A percentile compares a stretch with the other conserved stretches of the same genome.
Evolutionary conservation across 2,329 filamentous ascomycete species (phyloP).

Genomic region (Calonectria crousiana): DNA sequence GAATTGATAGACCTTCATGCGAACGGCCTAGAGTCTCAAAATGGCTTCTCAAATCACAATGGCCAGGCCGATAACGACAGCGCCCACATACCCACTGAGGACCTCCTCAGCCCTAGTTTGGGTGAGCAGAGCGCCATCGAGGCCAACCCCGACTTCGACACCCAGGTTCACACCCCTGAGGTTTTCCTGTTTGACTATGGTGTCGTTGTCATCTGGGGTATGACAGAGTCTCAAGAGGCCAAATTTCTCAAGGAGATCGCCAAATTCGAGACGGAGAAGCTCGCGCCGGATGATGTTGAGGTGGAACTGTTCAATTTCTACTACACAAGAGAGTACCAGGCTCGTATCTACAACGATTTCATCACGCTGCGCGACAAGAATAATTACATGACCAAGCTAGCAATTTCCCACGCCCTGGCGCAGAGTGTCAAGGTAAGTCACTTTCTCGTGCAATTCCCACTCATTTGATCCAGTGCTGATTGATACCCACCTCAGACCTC

Average conservation of each 20-base stretch:
- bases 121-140: constrained; percentile 54
- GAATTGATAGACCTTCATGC: constrained; percentile 73
- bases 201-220: constrained; percentile 98
- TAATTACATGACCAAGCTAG: constrained; percentile 98
- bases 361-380: constrained; percentile 93
- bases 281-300: constrained; percentile 89
- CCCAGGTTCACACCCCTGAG: constrained; percentile 89
- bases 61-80: constrained; percentile 39
- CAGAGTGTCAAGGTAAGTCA: constrained; percentile 87
- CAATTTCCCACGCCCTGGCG: constrained; percentile 93
- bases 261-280: constrained; percentile 93
- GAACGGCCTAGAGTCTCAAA: constrained; percentile 48
- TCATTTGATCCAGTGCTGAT: constrained; percentile 30
- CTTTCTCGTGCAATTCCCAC: background rate
- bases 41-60: constrained; percentile 44
- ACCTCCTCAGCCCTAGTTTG: constrained; percentile 49
- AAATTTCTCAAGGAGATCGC: constrained; percentile 93
- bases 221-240: constrained; percentile 90
- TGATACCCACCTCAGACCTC: constrained; percentile 73
- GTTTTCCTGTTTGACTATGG: constrained; percentile 98
- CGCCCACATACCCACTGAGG: constrained; percentile 45
- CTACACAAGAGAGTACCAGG: constrained; percentile 97
- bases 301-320: constrained; percentile 99
- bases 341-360: constrained; percentile 99
- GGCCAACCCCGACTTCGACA: constrained; percentile 82